These are phyloP conservation scores for Setaria viridis DNA, from an alignment of 202 grass and related monocot species.

Conservation along the genomic window DNA sequence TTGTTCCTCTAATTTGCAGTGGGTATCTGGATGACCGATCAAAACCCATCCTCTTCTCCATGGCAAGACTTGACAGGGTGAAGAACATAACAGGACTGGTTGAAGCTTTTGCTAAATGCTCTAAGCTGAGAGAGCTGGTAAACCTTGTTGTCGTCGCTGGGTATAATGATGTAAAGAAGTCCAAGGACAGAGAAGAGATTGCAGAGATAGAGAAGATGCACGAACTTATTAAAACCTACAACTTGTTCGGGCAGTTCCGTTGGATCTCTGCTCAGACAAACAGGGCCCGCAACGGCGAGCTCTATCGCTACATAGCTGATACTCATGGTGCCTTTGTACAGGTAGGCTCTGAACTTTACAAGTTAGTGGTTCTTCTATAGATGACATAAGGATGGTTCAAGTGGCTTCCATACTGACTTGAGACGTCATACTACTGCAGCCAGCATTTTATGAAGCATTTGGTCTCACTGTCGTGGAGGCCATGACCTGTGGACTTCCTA, in stretches of 20 bases:
- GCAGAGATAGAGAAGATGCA: slow-evolving; percentile 98
- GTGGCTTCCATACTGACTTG: slow-evolving; percentile 24
- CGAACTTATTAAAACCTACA: slow-evolving; percentile 72
- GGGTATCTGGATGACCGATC: slow-evolving; percentile 83
- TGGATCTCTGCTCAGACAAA: slow-evolving; percentile 98
- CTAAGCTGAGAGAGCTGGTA: slow-evolving; percentile 70
- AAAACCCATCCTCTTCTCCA: slow-evolving; percentile 96
- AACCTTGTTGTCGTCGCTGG: slow-evolving; percentile 97
- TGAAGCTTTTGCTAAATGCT: slow-evolving; percentile 74
- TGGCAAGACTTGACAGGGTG: slow-evolving; percentile 92
- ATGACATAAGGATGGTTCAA: not conserved
- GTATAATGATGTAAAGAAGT: slow-evolving; percentile 80
- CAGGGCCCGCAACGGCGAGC: slow-evolving; percentile 82
- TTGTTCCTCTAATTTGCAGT: slow-evolving; percentile 51
- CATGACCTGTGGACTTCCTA: slow-evolving; percentile 95
- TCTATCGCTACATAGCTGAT: slow-evolving; percentile 97
- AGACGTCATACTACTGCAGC: slow-evolving; percentile 51
- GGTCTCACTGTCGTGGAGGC: slow-evolving; percentile 97
- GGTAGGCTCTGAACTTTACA: slow-evolving; percentile 52
- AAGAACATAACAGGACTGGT: slow-evolving; percentile 99
- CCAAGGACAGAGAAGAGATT: slow-evolving; percentile 90
- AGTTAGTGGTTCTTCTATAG: not conserved
- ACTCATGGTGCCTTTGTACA: slow-evolving; percentile 90
- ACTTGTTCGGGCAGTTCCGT: slow-evolving; percentile 91
- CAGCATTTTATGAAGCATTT: slow-evolving; percentile 97